Evolutionary conservation across 1,284 basidiomycete species (phyloP), one percentile per base, ranked within the genome.

Genomic region (Pulchroboletus neoregius): DNA sequence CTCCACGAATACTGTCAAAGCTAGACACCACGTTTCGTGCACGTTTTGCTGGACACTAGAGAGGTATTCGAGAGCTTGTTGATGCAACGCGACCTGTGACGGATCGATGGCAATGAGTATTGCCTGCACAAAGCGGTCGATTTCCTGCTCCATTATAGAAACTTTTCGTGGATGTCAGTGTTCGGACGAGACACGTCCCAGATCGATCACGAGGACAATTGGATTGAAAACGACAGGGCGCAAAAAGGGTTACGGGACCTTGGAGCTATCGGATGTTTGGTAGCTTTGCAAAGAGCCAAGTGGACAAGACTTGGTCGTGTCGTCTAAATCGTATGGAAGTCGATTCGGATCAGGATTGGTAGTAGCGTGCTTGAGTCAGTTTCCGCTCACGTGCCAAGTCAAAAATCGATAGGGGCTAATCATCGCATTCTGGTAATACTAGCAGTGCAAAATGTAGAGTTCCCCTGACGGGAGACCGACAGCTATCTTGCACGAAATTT

Each of bases 91-190:
- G 49, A 70, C 74, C 63, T 86, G 85, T 11, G 74, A 70, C 32
- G 86, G 88, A 73, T 92, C 85, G 56, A 85, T 85, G 48, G 91
- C 91, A 68, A 93, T 85, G 62, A 79, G 70, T 63, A 91, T 90
- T 43, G 91, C 91, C 67, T 87, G 87, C 16, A 89, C 79, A 53
- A 91, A 75, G 63, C 84, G 87, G 55, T 82, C 77, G 55, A 85
- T 72, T 70, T 87, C 81, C 60, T 78, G 79, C 36, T 87, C 82
- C 85, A 88, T 88, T 20, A 37, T 38, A 38, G 28, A 28, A 20
- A 39, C 18, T 33, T 35, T 37, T 8, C 1, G 47, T 38, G 43
- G 43, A 49, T 43, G 43, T 30, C 23, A 39, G 36, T n/a, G 49
- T 50, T 48, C 41, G 38, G 48, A 46, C 47, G 49, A 49, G 48